Base-by-base conservation (phyloP, 257 asterid species). In the Ballota nigra region DNA sequence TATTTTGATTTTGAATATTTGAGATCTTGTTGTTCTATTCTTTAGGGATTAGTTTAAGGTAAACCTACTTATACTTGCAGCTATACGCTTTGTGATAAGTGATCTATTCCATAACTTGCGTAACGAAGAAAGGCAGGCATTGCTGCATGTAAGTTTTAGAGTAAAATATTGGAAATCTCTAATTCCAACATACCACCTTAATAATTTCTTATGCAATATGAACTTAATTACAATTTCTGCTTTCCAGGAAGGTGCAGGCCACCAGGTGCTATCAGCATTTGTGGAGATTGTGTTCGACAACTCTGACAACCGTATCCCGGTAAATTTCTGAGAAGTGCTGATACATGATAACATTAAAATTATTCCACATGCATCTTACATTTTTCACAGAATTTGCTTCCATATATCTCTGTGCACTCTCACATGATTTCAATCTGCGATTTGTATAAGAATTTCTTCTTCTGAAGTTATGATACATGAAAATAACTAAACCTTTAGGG, bases 251-350 rank as follows among this genome's bases (percentile, higher is more conserved):
- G 99, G 99, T 74, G 93, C 97, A 23, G 99, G 99, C 28, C 98
- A 91, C 81, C 98, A 88, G 74, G 86, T 95, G 72, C 69, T 86
- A 77, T 89, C 98, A 61, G 99, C 99, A 18, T 95, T 95, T 86
- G 99, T 92, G 79, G 99, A 95, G 92, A 95, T 95, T 64, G 97
- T 95, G 69, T 95, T 95, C 70, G 97, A 92, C 77, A 95, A 95
- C 88, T 82, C 95, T 24, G 99, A 95, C 86, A 95, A 95, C 73
- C 97, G 98, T 28, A 83, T 95, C 63, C 99, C 99, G 59, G 98
- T 95, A 89, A 77, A n/a, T 20, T 24, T 60, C 52, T 34, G 43
- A 19, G 70, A 24, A 26, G 19, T 66, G 53, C 52, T 69, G 23
- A 34, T 66, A 22, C 23, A 15, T 66, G 49, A 60, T n/a, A n/a